Evolutionary conservation across 805 yeast species (phyloP), one percentile per base, ranked within the genome.

Genomic region (Yarrowia sp.): DNA sequence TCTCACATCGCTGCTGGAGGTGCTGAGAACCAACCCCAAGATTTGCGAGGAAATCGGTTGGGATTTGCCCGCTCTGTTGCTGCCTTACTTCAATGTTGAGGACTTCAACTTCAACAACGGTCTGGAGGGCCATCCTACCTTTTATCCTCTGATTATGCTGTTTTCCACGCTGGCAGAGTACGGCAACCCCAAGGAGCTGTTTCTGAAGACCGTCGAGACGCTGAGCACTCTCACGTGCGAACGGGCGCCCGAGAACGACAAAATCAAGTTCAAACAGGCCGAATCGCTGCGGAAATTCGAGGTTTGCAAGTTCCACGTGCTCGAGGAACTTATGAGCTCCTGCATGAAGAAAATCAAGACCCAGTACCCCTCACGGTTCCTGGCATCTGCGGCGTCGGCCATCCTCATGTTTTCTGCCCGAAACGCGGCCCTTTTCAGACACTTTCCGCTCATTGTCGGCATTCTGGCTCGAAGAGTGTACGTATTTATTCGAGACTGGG

Each of bases 111-210:
- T 70, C 61, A 55, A 46, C 22, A 16, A 55, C 7, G 35, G 70
- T 70, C 11, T 69, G 46, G n/a, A 69, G 59, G 43, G 53, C 52
- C 45, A 61, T 10, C 72, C 72, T 8, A 32, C 58, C 16, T 52
- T 67, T 16, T 70, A 55, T 36, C 76, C 72, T 3, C 74, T 83
- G 9, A 75, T 86, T 76, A 81, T 80, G 69, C 76, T 86, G 1
- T 91, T 90, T 76, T 89, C 86, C 70, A 77, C 86, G 19, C 78
- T 94, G 65, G 87, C 97, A 0, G 78, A 79, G 53, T 75, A 84
- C 67, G 97, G 97, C 14, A 90, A 90, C 74, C 89, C 95, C 8
- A 91, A 91, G 73, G 97, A 92, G 77, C 77, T 92, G 67, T 84
- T 92, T 45, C 77, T 93, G 66, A 86, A 89, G 70, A 80, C 87